Evolutionary conservation across 257 asterid species (phyloP).

Genomic region (Orobanche coerulescens): DNA sequence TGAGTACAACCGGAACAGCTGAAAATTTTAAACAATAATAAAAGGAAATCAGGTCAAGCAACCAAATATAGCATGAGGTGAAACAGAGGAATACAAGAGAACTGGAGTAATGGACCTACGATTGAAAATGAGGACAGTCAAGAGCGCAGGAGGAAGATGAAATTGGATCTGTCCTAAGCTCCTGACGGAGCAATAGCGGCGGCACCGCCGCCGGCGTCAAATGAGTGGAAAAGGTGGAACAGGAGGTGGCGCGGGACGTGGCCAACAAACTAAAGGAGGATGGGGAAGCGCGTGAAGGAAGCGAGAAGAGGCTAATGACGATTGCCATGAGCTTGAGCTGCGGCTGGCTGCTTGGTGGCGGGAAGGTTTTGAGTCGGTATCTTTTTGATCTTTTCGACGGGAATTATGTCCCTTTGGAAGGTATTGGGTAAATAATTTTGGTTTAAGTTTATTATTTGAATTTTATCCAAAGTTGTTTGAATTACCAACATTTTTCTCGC

Average conservation of each 20-base stretch:
- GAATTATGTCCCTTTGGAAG: background rate
- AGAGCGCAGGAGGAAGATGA: conserved; percentile 55
- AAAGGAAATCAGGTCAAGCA: background rate
- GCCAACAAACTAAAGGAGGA: conserved; percentile 19
- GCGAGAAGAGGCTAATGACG: conserved; percentile 31
- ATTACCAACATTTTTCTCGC: no score
- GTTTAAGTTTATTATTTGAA: no score
- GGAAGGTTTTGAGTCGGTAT: conserved; percentile 23
- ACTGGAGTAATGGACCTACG: conserved; percentile 29
- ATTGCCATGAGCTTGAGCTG: conserved; percentile 30
- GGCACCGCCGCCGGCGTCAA: conserved; percentile 23
- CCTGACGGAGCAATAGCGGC: conserved; percentile 18
- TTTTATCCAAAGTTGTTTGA: no score
- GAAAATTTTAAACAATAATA: conserved; percentile 19
- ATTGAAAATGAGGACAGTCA: conserved; percentile 64
- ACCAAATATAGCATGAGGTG: background rate
- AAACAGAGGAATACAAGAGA: background rate
- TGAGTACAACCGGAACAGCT: conserved; percentile 97
- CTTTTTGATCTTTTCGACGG: background rate
- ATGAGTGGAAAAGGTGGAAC: conserved; percentile 19
- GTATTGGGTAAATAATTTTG: no score
- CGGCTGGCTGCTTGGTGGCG: conserved; percentile 27
- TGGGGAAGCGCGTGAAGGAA: conserved; percentile 24
- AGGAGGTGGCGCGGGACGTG: conserved; percentile 27
- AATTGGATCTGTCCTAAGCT: conserved; percentile 23